These are phyloP conservation scores for Heritiera littoralis DNA, from an alignment of 345 rosid species.

Conservation along the genomic window DNA sequence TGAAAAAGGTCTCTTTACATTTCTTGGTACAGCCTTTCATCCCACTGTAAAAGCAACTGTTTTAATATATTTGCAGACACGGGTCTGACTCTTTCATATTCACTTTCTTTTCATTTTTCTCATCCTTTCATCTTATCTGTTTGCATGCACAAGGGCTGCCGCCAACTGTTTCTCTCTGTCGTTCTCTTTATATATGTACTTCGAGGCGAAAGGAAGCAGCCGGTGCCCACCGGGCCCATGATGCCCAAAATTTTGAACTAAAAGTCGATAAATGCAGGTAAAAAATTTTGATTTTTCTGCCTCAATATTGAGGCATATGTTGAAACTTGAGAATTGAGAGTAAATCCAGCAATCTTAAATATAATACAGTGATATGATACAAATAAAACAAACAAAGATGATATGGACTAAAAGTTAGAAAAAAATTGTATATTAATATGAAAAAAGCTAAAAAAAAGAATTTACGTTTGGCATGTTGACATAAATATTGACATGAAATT, in stretches of 20 bases:
- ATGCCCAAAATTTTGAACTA: not conserved
- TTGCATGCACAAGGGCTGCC: slow-evolving; percentile 1
- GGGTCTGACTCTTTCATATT: not conserved
- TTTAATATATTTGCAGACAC: not conserved
- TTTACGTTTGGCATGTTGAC: too few species aligned
- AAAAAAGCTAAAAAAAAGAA: too few species aligned
- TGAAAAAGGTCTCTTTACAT: slow-evolving; percentile 14
- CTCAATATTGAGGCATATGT: too few species aligned
- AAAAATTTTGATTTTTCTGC: too few species aligned
- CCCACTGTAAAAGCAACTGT: not conserved
- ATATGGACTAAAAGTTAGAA: too few species aligned
- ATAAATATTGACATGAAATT: too few species aligned
- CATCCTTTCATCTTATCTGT: not conserved
- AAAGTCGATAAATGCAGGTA: too few species aligned
- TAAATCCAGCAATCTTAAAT: too few species aligned
- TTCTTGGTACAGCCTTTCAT: not conserved
- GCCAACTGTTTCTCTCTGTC: not conserved
- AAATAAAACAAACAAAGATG: too few species aligned
- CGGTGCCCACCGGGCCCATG: not conserved
- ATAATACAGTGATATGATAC: too few species aligned
- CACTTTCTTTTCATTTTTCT: not conserved
- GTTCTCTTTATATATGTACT: not conserved
- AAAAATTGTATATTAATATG: too few species aligned
- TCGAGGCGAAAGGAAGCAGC: not conserved
- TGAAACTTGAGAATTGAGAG: too few species aligned